Evolutionary conservation across 495 filamentous ascomycete species (phyloP), one percentile per base, ranked within the genome.

Genomic region (Talaromyces adpressus): DNA sequence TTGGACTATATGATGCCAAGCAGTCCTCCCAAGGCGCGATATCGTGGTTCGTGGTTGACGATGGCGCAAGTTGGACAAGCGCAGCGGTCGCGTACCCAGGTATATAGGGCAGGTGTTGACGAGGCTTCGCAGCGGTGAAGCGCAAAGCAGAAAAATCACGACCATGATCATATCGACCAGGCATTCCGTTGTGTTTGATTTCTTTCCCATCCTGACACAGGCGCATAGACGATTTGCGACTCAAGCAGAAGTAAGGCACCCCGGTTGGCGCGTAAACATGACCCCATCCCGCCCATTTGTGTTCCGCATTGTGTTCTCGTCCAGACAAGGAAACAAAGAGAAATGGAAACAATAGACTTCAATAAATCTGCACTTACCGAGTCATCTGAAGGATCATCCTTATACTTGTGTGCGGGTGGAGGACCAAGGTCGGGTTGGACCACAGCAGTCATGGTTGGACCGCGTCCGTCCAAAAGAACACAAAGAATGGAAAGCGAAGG

Each of bases 341-440:
- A 49, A 65, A 53, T 57, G 51, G 66, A 45, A 68, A 67, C 63
- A 64, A 64, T 22, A 49, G 62, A 20, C 63, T 52, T 16, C 41
- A 62, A 62, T 53, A n/a, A 59, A 63, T n/a, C 57, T 57, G 64
- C 30, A 59, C 78, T 77, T 68, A 81, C 78, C 27, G 74, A 65
- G 71, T 81, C 73, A 56, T 78, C 75, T 64, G 69, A 63, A 30
- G 75, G 67, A 52, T 77, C 73, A 47, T 77, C 74, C 70, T 79
- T 79, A 71, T 77, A 79, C 62, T 74, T 78, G 65, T 75, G 63
- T 62, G 71, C 64, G 51, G 71, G 27, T 14, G 72, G 66, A 71
- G 73, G 72, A 70, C 67, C 73, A 53, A 78, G 75, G 71, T 78
- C 78, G 71, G 77, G 71, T 68, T 77, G 78, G 72, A 79, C 73